These are phyloP conservation scores for Phytophthora ohioensis DNA, from an alignment of 352 stramenopile genomes.

Conservation along the genomic window DNA sequence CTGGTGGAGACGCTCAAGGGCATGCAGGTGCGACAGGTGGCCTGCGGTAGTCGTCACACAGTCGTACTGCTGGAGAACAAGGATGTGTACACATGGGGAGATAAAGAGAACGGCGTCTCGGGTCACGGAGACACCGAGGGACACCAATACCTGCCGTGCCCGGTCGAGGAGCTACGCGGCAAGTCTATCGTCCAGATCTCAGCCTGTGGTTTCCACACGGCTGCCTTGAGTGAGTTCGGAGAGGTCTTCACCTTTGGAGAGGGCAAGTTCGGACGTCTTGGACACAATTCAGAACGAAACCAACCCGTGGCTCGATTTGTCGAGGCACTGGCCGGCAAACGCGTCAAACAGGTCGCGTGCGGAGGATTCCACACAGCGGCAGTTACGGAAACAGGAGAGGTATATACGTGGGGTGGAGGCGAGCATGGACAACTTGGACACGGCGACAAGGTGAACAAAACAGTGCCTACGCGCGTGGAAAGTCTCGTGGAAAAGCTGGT, in stretches of 20 bases:
- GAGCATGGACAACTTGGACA: conserved; percentile 97
- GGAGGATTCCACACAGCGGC: conserved; percentile 90
- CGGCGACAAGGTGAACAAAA: conserved; percentile 97
- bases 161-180: conserved; percentile 89
- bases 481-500: conserved; percentile 90
- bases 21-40: conserved; percentile 92
- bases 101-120: conserved; percentile 96
- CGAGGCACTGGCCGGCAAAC: conserved; percentile 72
- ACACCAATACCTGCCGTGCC: conserved; percentile 94
- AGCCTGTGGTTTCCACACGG: conserved; percentile 89
- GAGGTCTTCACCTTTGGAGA: conserved; percentile 95
- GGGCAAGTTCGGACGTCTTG: conserved; percentile 91
- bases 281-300: conserved; percentile 87
- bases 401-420: conserved; percentile 90
- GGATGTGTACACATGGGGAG: conserved; percentile 95
- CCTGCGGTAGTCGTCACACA: conserved; percentile 95
- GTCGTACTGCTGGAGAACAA: conserved; percentile 90
- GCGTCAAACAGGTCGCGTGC: conserved; percentile 89
- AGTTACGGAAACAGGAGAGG: conserved; percentile 85
- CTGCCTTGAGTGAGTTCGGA: conserved; percentile 81
- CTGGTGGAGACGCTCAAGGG: conserved; percentile 95
- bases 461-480: conserved; percentile 92
- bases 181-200: conserved; percentile 92
- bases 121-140: conserved; percentile 95
- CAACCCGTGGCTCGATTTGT: conserved; percentile 80